Base-by-base conservation (phyloP, 768 basidiomycete genomes). In the Inosperma sp. region DNA sequence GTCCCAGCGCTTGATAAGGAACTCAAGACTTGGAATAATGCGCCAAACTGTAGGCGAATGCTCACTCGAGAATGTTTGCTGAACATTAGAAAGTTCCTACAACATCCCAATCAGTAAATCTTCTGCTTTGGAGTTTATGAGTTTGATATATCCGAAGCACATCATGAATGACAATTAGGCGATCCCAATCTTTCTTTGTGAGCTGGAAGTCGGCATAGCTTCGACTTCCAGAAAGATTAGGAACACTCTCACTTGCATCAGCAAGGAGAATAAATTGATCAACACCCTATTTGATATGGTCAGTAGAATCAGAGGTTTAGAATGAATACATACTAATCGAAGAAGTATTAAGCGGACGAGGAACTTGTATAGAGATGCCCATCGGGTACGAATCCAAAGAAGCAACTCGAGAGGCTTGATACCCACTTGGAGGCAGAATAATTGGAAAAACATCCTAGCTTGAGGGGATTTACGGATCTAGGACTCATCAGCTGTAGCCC, bases 381-480 rank as follows among this genome's bases (percentile, higher is more conserved):
- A 59, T 17, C 36, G 41, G 33, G 53, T 59, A n/a, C 41, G 29
- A 51, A 59, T 48, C 53, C 56, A 59, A 4, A 51, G 29, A 8
- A 59, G 26, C 19, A 59, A 51, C 21, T 54, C 25, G 4, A 57
- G 56, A 3, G 17, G 19, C 7, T 31, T 27, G 8, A 52, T 21
- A 3, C 40, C 39, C 2, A 54, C 45, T 36, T 57, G 48, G n/a
- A 13, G 3, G 36, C 56, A 57, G 3, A 31, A 49, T 29, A 9
- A 26, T n/a, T 13, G 6, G 49, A 59, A 57, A 47, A 59, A 59
- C 5, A 16, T 37, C 8, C 53, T 17, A 14, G 53, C 58, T 53
- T 59, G 58, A 25, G 56, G 58, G 3, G 47, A 59, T 45, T 40
- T 57, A 21, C 41, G 40, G 19, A 59, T 59, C 56, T 59, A 31